Conservation (phyloP, 1,284 basidiomycete species). For the Marasmius tenuissimus region DNA sequence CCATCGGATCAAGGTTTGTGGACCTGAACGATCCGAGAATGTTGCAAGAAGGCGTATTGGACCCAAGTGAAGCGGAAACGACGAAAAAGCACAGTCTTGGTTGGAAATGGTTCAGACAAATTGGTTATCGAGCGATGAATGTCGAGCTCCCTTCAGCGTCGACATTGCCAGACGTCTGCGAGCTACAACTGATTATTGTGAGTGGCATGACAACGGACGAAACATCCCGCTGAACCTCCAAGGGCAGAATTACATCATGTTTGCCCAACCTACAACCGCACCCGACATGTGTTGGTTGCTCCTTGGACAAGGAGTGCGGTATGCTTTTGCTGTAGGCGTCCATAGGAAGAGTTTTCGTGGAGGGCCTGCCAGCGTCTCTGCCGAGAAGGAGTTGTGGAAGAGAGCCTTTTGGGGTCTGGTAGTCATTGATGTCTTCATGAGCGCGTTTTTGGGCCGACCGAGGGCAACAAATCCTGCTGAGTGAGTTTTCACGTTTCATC, state of each 20-base stretch:
- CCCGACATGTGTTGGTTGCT: neutral
- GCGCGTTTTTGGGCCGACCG: constrained; percentile 61
- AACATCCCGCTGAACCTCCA: too few relatives aligned
- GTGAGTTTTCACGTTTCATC: constrained; percentile 28
- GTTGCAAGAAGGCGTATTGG: neutral
- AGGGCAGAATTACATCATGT: neutral
- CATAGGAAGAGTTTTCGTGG: neutral
- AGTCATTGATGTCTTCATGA: constrained; percentile 47
- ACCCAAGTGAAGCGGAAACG: neutral
- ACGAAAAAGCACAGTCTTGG: neutral
- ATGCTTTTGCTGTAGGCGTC: neutral
- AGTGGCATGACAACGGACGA: neutral
- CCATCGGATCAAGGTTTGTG: neutral
- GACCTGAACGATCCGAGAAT: neutral
- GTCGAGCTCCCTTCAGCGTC: neutral
- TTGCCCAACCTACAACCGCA: neutral
- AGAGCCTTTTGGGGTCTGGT: constrained; percentile 66
- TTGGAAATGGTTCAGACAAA: constrained; percentile 1
- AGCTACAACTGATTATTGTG: neutral
- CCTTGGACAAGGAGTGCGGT: constrained; percentile 1
- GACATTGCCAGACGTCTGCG: neutral
- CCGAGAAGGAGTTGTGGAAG: constrained; percentile 65
- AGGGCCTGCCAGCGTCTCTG: constrained; percentile 22
- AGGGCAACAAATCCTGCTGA: constrained; percentile 68
- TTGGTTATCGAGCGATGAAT: neutral